These are phyloP conservation scores for Gymnopilus dilepis DNA, from an alignment of 768 basidiomycete species.

Conservation along the genomic window DNA sequence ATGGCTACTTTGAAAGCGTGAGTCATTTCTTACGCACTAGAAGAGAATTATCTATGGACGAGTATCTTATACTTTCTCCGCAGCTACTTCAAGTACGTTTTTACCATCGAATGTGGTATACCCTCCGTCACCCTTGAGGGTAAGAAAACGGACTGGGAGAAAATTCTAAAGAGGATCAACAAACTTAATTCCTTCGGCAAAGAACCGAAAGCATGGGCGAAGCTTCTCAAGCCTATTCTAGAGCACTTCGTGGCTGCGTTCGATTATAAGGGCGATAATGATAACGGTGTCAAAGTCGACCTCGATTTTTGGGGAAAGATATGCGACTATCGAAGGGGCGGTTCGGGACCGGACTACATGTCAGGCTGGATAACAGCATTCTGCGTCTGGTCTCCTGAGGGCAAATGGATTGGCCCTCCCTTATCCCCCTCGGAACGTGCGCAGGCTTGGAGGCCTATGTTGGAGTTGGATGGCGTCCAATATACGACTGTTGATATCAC, in stretches of 20 bases:
- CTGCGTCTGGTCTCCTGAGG: constrained; percentile 24
- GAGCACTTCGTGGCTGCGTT: constrained; percentile 29
- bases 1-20: constrained; percentile 24
- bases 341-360: constrained; percentile 21
- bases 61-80: not conserved
- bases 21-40: not conserved
- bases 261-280: constrained; percentile 8
- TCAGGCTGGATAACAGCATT: constrained; percentile 30
- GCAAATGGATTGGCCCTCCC: constrained; percentile 21
- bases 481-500: constrained; percentile 12
- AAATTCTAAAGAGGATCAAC: constrained; percentile 22
- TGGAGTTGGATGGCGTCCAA: constrained; percentile 14
- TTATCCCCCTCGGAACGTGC: not conserved
- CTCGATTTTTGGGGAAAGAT: constrained; percentile 23
- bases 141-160: constrained; percentile 27
- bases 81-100: constrained; percentile 28
- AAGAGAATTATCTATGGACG: not conserved
- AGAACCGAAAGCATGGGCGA: constrained; percentile 27
- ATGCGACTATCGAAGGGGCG: constrained; percentile 7
- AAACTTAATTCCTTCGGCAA: constrained; percentile 26
- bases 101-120: constrained; percentile 23
- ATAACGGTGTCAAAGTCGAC: too few relatives aligned
- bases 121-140: constrained; percentile 31
- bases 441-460: not conserved
- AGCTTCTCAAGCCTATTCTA: constrained; percentile 26